Percentiles rank a stretch among this genome's conserved stretches.
Evolutionary conservation across 176 grass and related monocot species (phyloP).

Genomic region (Pontederia paniculata): DNA sequence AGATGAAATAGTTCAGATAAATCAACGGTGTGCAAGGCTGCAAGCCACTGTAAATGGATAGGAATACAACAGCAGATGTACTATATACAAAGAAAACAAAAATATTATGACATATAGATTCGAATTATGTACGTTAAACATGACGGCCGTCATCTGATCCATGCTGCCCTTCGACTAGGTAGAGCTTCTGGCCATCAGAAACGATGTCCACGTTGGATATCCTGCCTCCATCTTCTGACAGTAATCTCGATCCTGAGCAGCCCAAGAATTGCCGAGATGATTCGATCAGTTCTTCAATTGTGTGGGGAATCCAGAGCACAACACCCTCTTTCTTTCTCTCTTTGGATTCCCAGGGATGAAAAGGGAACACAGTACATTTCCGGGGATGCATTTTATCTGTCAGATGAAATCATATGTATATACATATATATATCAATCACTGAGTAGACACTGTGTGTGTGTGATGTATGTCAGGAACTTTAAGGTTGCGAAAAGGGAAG

Average conservation of each 20-base stretch:
- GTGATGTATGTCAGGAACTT: no score
- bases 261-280: constrained; percentile 48
- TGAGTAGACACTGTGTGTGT: no score
- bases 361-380: constrained; percentile 62
- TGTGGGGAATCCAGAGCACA: constrained; percentile 62
- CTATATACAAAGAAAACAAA: no score
- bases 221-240: constrained; percentile 54
- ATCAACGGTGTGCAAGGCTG: no score
- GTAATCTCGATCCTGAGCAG: constrained; percentile 29
- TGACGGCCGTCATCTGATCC: no score
- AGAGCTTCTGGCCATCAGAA: constrained; percentile 60
- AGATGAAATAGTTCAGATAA: no score
- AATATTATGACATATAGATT: no score
- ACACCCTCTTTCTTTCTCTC: constrained; percentile 52
- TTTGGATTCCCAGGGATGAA: constrained; percentile 48
- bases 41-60: no score
- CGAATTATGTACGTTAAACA: no score
- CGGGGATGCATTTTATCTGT: constrained; percentile 61
- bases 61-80: no score
- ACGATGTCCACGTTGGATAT: constrained; percentile 52
- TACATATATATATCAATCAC: no score
- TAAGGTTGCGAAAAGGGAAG: no score
- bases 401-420: not conserved
- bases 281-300: constrained; percentile 38
- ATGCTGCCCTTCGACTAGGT: constrained; percentile 39